These are phyloP conservation scores for Gossypium sturtianum DNA, from an alignment of 345 rosid genomes.

Conservation along the genomic window DNA sequence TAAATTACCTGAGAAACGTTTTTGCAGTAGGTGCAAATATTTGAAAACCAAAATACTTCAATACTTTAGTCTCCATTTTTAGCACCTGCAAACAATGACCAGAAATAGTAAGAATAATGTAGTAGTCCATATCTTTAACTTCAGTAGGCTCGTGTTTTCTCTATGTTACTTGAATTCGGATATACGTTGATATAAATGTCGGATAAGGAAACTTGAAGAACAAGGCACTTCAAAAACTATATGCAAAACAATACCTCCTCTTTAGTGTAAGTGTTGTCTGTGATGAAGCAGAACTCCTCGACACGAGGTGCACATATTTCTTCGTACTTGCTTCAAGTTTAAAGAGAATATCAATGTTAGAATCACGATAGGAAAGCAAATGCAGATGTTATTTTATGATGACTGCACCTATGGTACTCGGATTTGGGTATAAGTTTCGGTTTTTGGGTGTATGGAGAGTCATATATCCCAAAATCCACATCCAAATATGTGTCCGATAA, in stretches of 20 bases:
- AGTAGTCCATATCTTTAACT: neutral
- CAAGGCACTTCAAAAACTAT: too few species aligned
- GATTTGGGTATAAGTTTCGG: too few species aligned
- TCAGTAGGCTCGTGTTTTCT: neutral
- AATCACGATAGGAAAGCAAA: conserved; percentile 9
- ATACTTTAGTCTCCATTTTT: conserved; percentile 59
- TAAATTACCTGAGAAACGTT: conserved; percentile 71
- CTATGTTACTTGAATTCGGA: neutral
- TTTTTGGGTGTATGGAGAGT: too few species aligned
- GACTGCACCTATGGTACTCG: neutral
- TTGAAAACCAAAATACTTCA: conserved; percentile 65
- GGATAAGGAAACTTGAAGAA: neutral
- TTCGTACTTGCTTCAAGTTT: conserved; percentile 66
- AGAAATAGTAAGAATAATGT: too few species aligned
- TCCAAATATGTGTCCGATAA: neutral
- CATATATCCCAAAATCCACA: neutral
- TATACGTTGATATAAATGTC: neutral
- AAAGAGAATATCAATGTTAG: conserved; percentile 5
- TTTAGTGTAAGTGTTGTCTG: conserved; percentile 77
- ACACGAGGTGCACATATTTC: conserved; percentile 78
- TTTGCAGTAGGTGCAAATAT: conserved; percentile 65
- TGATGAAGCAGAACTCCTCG: conserved; percentile 89
- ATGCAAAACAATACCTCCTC: conserved; percentile 41
- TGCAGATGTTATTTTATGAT: neutral
- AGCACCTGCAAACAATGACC: conserved; percentile 42